Evolutionary conservation across 2,329 filamentous ascomycete genomes (phyloP).

Genomic region (Pestalotiopsis sp.): DNA sequence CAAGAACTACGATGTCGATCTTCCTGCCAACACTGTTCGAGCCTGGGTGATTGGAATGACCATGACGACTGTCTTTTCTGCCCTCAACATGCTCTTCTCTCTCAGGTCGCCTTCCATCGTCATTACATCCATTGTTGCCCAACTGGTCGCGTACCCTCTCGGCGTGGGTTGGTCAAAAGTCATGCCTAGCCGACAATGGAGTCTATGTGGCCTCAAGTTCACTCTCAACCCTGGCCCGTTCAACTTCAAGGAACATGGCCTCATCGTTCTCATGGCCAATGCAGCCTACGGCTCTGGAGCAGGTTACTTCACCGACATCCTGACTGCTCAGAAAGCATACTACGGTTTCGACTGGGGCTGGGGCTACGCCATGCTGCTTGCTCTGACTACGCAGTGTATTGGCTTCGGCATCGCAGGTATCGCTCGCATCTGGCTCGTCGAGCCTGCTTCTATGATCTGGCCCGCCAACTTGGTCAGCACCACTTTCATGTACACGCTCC

Average conservation of each 20-base stretch:
- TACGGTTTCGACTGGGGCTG: constrained; percentile 56
- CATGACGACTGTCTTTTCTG: constrained; percentile 62
- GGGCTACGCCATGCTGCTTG: constrained; percentile 60
- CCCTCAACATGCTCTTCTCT: constrained; percentile 62
- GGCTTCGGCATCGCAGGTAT: constrained; percentile 66
- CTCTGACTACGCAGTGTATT: constrained; percentile 62
- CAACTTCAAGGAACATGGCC: constrained; percentile 50
- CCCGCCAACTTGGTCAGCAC: constrained; percentile 61
- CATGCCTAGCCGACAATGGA: neutral
- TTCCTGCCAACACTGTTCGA: constrained; percentile 64
- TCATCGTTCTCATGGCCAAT: constrained; percentile 48
- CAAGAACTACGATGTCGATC: constrained; percentile 49
- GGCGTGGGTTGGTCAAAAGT: constrained; percentile 23
- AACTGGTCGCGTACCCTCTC: constrained; percentile 61
- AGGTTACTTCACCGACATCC: constrained; percentile 35
- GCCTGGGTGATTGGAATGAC: constrained; percentile 65
- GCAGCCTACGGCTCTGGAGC: constrained; percentile 49
- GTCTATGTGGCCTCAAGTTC: neutral
- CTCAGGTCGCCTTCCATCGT: constrained; percentile 60
- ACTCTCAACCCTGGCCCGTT: constrained; percentile 42
- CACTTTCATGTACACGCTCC: constrained; percentile 64
- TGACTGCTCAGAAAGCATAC: constrained; percentile 45
- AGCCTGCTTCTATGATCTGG: constrained; percentile 67
- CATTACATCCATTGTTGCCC: constrained; percentile 64
- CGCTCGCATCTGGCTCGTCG: constrained; percentile 58